Evolutionary conservation across 352 stramenopile genomes (phyloP).

Genomic region (Phytopythium aichiense): DNA sequence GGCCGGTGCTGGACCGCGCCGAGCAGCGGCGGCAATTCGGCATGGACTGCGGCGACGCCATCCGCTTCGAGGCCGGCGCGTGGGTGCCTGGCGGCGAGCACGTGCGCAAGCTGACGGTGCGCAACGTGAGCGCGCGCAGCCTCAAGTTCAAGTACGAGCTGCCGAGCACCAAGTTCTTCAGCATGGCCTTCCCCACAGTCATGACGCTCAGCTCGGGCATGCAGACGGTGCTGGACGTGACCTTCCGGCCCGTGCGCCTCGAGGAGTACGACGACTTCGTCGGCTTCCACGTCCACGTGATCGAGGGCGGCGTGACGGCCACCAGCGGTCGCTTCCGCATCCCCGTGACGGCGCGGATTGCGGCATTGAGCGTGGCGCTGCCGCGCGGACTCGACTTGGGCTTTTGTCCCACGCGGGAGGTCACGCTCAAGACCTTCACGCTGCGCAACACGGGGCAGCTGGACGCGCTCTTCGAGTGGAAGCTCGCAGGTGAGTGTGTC

Average conservation of each 20-base stretch:
- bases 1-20: slow-evolving; percentile 55
- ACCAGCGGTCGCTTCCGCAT: slow-evolving; percentile 82
- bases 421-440: slow-evolving; percentile 57
- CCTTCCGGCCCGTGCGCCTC: slow-evolving; percentile 86
- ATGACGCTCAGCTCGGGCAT: slow-evolving; percentile 89
- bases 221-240: slow-evolving; percentile 79
- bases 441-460: slow-evolving; percentile 89
- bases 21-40: slow-evolving; percentile 75
- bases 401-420: slow-evolving; percentile 88
- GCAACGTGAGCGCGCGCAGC: slow-evolving; percentile 86
- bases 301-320: slow-evolving; percentile 65
- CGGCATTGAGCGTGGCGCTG: slow-evolving; percentile 54
- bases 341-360: slow-evolving; percentile 80
- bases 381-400: slow-evolving; percentile 80
- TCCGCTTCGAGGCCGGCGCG: slow-evolving; percentile 83
- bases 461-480: slow-evolving; percentile 83
- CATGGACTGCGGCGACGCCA: slow-evolving; percentile 81
- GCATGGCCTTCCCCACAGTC: slow-evolving; percentile 90
- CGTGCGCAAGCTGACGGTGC: slow-evolving; percentile 84
- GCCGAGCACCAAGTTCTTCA: slow-evolving; percentile 92
- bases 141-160: slow-evolving; percentile 93
- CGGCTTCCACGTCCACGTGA: slow-evolving; percentile 85
- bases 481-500: slow-evolving; percentile 31
- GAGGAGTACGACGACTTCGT: slow-evolving; percentile 93
- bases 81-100: slow-evolving; percentile 92